Evolutionary conservation across 129 eudicot species (phyloP), one percentile per base, ranked within the genome.

Genomic region (Dittrichia graveolens): DNA sequence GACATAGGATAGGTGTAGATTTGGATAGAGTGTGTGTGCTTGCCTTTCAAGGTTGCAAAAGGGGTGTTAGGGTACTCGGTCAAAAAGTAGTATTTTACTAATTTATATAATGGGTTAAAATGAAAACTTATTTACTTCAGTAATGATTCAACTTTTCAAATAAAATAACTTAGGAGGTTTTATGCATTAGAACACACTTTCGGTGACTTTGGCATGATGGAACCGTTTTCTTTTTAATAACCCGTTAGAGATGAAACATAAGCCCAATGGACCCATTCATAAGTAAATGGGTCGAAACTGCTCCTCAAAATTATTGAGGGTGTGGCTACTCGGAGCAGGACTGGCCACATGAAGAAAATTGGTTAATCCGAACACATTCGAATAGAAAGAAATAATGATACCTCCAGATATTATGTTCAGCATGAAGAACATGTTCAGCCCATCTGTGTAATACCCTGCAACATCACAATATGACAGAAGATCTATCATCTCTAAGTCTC

Each of bases 391-490:
- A 16, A n/a, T 40, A 59, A 41, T 8, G 76, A 24, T 89, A 93
- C 98, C 98, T 91, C 99, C 97, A 88, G 78, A 90, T 86, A 78
- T 94, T 90, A 82, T 90, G 97, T 84, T 94, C 96, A 16, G 77
- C 81, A 46, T 75, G 86, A 76, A 85, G 93, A 52, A 88, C 86
- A 71, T 94, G 96, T 66, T 83, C 97, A 8, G 99, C 99, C 99
- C 99, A 94, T 74, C 99, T 84, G 57, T 84, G 93, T 87, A 94
- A 86, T 15, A 94, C 99, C 96, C 99, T 94, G 82, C 38, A 81
- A 61, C 12, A 59, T 67, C 75, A 49, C 40, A 62, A 61, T 40
- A 60, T 52, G 61, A 45, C 34, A 54, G 35, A 34, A 39, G n/a
- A 61, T 49, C 48, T 60, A 31, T 46, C 12, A 42, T 24, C 43